These are phyloP conservation scores for Fraxinus ornus DNA, from an alignment of 305 asterid species.

Conservation along the genomic window DNA sequence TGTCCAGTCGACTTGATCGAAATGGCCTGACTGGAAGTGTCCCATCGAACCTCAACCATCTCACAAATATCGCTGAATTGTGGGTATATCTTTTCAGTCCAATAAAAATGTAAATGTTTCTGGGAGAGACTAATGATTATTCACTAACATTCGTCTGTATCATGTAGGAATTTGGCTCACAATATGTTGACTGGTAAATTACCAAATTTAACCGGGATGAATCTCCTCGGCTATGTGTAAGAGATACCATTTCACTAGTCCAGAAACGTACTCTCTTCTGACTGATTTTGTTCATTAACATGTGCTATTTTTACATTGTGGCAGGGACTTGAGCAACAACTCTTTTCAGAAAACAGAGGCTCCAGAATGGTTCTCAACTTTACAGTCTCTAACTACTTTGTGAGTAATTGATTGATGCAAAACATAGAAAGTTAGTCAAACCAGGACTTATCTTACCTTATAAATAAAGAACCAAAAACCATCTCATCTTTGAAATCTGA, in stretches of 20 bases:
- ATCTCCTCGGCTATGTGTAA: conserved; percentile 82
- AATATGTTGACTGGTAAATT: conserved; percentile 66
- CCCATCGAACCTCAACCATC: conserved; percentile 72
- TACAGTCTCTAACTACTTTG: conserved; percentile 81
- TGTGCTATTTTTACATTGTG: conserved; percentile 3
- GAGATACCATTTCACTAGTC: conserved; percentile 3
- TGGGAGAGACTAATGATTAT: neutral
- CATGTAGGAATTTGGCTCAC: conserved; percentile 74
- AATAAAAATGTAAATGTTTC: conserved; percentile 2
- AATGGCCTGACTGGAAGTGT: conserved; percentile 58
- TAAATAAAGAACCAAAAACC: neutral
- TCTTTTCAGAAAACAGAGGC: conserved; percentile 58
- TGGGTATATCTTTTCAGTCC: conserved; percentile 39
- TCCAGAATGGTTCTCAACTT: conserved; percentile 75
- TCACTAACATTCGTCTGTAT: conserved; percentile 1
- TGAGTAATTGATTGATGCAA: conserved; percentile 29
- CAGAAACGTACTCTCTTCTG: neutral
- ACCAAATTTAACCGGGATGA: conserved; percentile 78
- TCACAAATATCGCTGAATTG: conserved; percentile 69
- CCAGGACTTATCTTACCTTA: conserved; percentile 15
- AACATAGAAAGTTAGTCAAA: neutral
- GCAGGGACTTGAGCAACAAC: conserved; percentile 94
- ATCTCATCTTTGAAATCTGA: conserved; percentile 15
- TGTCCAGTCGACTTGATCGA: conserved; percentile 82
- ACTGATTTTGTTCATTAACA: neutral